Evolutionary conservation across 169 alveolate genomes (phyloP).

Genomic region (Amoebophrya sp.): DNA sequence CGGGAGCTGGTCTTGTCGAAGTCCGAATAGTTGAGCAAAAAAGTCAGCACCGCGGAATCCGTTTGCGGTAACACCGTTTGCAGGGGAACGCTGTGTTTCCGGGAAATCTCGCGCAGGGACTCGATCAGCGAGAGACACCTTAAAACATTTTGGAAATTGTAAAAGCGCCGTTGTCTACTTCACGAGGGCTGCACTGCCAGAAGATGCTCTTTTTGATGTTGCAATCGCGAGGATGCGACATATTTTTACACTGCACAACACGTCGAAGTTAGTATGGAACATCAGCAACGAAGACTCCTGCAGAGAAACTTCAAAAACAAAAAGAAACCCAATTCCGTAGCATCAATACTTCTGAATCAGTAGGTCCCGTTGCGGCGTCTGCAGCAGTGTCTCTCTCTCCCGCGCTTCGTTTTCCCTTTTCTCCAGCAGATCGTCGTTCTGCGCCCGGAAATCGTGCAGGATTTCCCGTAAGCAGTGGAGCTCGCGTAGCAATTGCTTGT

Average conservation of each 20-base stretch:
- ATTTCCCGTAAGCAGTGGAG: neutral
- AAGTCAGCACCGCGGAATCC: neutral
- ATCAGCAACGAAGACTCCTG: too few relatives aligned
- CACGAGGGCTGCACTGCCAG: too few relatives aligned
- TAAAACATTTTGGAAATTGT: neutral
- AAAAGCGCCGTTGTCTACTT: too few relatives aligned
- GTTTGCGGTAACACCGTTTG: neutral
- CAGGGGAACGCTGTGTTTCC: neutral
- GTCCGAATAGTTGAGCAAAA: neutral
- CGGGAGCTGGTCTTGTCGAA: neutral
- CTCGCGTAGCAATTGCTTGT: neutral
- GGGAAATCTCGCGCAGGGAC: neutral
- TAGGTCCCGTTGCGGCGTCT: neutral
- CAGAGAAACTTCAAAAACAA: too few relatives aligned
- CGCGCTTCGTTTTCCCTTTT: neutral
- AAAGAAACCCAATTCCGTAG: too few relatives aligned
- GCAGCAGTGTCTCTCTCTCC: neutral
- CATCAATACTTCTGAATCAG: neutral
- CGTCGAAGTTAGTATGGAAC: too few relatives aligned
- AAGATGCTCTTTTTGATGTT: too few relatives aligned
- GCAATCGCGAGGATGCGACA: too few relatives aligned
- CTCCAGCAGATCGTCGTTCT: neutral
- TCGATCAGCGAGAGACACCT: neutral
- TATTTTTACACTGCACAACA: too few relatives aligned
- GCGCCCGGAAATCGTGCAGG: neutral